Conservation (phyloP, 192 early-diverging fungal species). For the Diversispora eburnea region DNA sequence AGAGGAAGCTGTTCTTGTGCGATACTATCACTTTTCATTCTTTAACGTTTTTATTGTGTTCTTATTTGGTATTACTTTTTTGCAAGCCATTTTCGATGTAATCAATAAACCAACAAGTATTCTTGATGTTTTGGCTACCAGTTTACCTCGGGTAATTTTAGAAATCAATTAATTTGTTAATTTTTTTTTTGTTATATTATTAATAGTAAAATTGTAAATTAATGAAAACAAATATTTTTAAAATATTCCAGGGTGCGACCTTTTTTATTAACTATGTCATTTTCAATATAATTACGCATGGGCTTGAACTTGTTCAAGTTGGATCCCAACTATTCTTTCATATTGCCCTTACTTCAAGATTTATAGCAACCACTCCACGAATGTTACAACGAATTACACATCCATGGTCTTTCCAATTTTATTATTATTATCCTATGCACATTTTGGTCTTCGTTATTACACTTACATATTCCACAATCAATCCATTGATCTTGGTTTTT, state of each 20-base stretch:
- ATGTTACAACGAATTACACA: constrained; percentile 40
- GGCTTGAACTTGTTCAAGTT: constrained; percentile 56
- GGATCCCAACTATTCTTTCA: constrained; percentile 55
- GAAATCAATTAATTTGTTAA: not conserved
- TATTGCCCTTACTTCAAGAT: constrained; percentile 41
- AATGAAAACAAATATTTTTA: not conserved
- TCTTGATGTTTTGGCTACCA: constrained; percentile 45
- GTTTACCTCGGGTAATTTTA: constrained; percentile 35
- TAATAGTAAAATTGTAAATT: no score
- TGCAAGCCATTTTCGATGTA: constrained; percentile 47
- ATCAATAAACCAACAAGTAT: constrained; percentile 51
- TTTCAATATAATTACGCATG: constrained; percentile 57
- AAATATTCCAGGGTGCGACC: constrained; percentile 44
- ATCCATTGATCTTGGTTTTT: constrained; percentile 56
- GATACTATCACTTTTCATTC: constrained; percentile 59
- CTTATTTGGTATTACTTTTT: constrained; percentile 52
- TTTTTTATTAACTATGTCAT: constrained; percentile 62
- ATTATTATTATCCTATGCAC: constrained; percentile 60
- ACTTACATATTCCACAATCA: constrained; percentile 55
- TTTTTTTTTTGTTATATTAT: no score
- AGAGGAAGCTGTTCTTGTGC: constrained; percentile 50
- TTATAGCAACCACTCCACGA: constrained; percentile 53
- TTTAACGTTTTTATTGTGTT: constrained; percentile 65
- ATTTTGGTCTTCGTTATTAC: constrained; percentile 61
- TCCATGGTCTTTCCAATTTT: constrained; percentile 59